Evolutionary conservation across 225 moss, liverwort and hornwort genomes (phyloP).

Genomic region (Pseudisothecium myosuroides): DNA sequence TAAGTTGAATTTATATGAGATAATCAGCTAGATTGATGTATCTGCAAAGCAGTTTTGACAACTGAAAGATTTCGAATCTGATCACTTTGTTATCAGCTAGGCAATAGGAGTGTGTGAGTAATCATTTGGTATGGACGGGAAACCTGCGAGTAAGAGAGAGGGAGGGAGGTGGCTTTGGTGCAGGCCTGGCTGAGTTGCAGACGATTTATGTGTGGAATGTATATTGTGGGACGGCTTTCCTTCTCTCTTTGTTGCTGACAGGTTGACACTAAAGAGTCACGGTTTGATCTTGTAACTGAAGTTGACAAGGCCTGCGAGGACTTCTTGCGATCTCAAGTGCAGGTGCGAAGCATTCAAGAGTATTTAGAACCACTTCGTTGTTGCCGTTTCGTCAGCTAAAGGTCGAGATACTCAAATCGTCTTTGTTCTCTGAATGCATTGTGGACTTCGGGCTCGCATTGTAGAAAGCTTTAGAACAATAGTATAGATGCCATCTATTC

Average conservation of each 20-base stretch:
- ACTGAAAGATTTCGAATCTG: neutral
- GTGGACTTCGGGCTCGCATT: neutral
- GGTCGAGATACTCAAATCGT: neutral
- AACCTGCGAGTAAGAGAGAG: slow-evolving; percentile 16
- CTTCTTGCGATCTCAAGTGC: slow-evolving; percentile 59
- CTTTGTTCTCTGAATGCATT: neutral
- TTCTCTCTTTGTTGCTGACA: slow-evolving; percentile 34
- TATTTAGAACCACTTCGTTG: neutral
- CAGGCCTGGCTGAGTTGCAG: slow-evolving; percentile 14
- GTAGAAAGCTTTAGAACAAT: neutral
- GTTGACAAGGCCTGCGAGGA: slow-evolving; percentile 73
- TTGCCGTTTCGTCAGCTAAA: neutral
- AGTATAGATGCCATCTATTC: neutral
- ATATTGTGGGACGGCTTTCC: slow-evolving; percentile 30
- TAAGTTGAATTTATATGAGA: neutral
- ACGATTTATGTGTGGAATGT: slow-evolving; percentile 35
- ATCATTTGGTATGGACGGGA: neutral
- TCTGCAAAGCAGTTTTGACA: neutral
- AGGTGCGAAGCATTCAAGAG: slow-evolving; percentile 22
- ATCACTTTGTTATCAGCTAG: neutral
- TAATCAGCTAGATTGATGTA: neutral
- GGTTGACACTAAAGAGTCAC: slow-evolving; percentile 65
- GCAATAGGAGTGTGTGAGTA: neutral
- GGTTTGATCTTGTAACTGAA: slow-evolving; percentile 84
- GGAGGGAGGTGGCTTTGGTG: slow-evolving; percentile 38